phyloP scores from a whole-genome alignment of 257 asterid genomes.

The Paulownia fortunei region DNA sequence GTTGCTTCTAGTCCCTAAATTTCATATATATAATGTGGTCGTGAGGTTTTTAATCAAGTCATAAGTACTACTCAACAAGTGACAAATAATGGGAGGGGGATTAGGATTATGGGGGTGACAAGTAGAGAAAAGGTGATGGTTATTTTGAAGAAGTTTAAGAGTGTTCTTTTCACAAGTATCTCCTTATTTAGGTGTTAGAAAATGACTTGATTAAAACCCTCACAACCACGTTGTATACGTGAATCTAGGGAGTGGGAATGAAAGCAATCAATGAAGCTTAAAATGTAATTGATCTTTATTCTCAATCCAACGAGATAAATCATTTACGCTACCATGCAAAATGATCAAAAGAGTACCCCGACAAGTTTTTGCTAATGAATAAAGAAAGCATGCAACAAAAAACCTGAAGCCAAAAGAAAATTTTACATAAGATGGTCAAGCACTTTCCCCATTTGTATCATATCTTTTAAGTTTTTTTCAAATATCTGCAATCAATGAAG shows the following conservation, averaged over 20 bases:
- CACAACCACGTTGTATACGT: too few species aligned
- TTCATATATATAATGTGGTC: too few species aligned
- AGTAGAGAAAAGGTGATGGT: too few species aligned
- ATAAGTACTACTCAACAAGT: too few species aligned
- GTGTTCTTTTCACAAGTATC: too few species aligned
- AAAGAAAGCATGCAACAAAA: background rate
- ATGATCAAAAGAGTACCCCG: background rate
- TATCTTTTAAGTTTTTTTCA: slow-evolving; percentile 19
- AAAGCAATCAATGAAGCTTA: background rate
- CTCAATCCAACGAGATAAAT: background rate
- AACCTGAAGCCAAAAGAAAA: slow-evolving; percentile 62
- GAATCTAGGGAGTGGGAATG: too few species aligned
- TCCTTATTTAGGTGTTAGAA: too few species aligned
- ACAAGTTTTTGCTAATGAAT: background rate
- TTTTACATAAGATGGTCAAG: slow-evolving; percentile 54
- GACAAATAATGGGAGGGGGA: too few species aligned
- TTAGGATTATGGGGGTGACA: too few species aligned
- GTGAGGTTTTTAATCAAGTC: too few species aligned
- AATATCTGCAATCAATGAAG: slow-evolving; percentile 42
- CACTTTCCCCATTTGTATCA: slow-evolving; percentile 16
- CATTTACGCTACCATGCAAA: background rate
- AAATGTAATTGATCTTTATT: background rate
- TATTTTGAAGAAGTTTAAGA: too few species aligned
- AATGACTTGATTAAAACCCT: too few species aligned
- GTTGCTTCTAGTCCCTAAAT: background rate